Conservation (phyloP, 805 yeast genomes). For the Lipomyces starkeyi region DNA sequence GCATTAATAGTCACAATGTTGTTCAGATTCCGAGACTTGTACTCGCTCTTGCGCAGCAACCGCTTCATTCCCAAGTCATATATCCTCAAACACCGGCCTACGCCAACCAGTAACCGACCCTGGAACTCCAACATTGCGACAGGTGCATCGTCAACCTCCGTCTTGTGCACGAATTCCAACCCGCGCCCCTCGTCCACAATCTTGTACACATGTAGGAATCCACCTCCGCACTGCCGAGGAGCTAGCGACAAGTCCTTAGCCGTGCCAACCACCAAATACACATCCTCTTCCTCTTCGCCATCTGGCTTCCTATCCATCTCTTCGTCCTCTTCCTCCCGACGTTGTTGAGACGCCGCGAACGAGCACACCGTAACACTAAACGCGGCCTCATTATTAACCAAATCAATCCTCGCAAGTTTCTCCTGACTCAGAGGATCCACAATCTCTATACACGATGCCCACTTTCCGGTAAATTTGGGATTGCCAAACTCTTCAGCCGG, state of each 20-base stretch:
- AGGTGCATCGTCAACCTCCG: slow-evolving; percentile 58
- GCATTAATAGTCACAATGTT: slow-evolving; percentile 61
- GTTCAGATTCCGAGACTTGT: slow-evolving; percentile 52
- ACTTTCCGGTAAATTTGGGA: slow-evolving; percentile 42
- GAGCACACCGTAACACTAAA: slow-evolving; percentile 49
- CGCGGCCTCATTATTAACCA: slow-evolving; percentile 53
- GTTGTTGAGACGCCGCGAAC: slow-evolving; percentile 40
- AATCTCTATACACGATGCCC: slow-evolving; percentile 64
- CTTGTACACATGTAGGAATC: slow-evolving; percentile 44
- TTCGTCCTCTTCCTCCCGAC: slow-evolving; percentile 17
- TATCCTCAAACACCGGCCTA: slow-evolving; percentile 58
- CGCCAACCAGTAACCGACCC: slow-evolving; percentile 66
- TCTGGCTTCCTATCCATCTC: slow-evolving; percentile 26
- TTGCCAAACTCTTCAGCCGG: slow-evolving; percentile 56
- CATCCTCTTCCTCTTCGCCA: slow-evolving; percentile 23
- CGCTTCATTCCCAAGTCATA: slow-evolving; percentile 83
- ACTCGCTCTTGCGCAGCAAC: slow-evolving; percentile 67
- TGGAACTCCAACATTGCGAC: slow-evolving; percentile 60
- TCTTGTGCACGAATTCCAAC: slow-evolving; percentile 62
- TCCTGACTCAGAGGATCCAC: slow-evolving; percentile 48
- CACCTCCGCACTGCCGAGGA: slow-evolving; percentile 37
- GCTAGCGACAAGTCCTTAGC: slow-evolving; percentile 41
- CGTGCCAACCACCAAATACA: slow-evolving; percentile 43
- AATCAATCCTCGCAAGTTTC: slow-evolving; percentile 53
- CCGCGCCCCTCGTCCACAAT: slow-evolving; percentile 47